Base-by-base conservation (phyloP, 2,329 filamentous ascomycete genomes). In the Aspergillus sp. region DNA sequence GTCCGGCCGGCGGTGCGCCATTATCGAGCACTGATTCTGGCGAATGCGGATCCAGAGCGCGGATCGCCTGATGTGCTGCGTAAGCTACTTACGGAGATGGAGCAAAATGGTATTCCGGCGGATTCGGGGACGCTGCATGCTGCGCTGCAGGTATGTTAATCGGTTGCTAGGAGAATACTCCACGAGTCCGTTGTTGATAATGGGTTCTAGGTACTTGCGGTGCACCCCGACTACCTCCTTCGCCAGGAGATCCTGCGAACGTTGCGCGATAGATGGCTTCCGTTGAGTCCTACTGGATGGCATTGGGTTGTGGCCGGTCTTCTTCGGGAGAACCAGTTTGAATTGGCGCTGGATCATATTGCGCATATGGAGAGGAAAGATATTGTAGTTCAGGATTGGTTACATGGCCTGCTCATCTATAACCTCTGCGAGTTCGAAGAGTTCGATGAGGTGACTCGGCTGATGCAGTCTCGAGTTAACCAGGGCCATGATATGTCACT, bases 141-240 rank as follows among this genome's bases (percentile, higher is more conserved):
- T 52, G 81, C 85, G 2, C 70, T 96, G 35, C 81, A 83, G 65
- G 83, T 85, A 62, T 22, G 71, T 39, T 20, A 30, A 22, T 41
- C 41, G 33, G 20, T 20, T 13, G 20, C 19, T 41, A 27, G 48
- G 33, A 15, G 37, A 17, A 22, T 1, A 22, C 41, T 27, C 46
- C 6, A 25, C 9, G 41, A 10, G 17, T 43, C 20, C 22, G 15
- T 35, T 35, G 17, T 12, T 38, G 32, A 45, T 32, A 32, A 7
- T 20, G 12, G 25, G 23, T 46, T 13, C 22, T 53, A 86, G 75
- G 84, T 80, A 4, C 74, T 96, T 20, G 81, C 87, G 0, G 80
- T 93, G 7, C 93, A 97, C 63, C 88, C 91, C 0, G 87, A 97
- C 66, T 91, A 94, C 58, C 56, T 89, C 5, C 71, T 93, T 20